Evolutionary conservation across 2,329 filamentous ascomycete genomes (phyloP).

Genomic region (Ambrosiella cleistominuta): DNA sequence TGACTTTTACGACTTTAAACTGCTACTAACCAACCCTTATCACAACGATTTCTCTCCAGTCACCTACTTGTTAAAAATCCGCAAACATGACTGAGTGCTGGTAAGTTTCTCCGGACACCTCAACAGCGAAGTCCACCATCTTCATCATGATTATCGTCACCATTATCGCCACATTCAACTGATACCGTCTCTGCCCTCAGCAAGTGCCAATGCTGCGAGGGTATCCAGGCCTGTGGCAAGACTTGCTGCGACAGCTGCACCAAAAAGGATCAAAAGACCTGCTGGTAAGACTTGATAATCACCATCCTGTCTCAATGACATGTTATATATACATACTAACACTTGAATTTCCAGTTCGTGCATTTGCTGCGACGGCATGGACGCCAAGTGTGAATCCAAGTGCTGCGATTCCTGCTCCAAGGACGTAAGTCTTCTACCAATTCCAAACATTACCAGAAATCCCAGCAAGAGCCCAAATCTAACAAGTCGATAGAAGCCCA

Average conservation of each 20-base stretch:
- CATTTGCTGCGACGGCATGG: background rate
- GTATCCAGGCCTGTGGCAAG: background rate
- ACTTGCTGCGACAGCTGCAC: background rate
- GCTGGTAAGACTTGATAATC: background rate
- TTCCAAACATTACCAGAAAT: background rate
- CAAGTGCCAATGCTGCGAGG: background rate
- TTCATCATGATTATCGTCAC: background rate
- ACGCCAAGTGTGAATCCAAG: background rate
- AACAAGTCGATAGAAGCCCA: background rate
- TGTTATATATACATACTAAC: background rate
- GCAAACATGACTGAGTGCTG: background rate
- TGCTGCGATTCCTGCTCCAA: background rate
- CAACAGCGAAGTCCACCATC: no score
- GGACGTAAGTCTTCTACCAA: background rate
- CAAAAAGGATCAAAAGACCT: background rate
- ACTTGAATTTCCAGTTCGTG: background rate
- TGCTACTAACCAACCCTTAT: background rate
- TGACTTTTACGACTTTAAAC: background rate
- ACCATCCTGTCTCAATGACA: background rate
- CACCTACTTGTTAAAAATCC: background rate
- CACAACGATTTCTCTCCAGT: background rate
- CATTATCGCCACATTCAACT: background rate
- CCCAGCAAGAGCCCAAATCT: background rate
- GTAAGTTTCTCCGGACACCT: background rate
- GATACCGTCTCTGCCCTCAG: background rate